These are phyloP conservation scores for Cercophora scortea DNA, from an alignment of 495 filamentous ascomycete genomes.

Conservation along the genomic window DNA sequence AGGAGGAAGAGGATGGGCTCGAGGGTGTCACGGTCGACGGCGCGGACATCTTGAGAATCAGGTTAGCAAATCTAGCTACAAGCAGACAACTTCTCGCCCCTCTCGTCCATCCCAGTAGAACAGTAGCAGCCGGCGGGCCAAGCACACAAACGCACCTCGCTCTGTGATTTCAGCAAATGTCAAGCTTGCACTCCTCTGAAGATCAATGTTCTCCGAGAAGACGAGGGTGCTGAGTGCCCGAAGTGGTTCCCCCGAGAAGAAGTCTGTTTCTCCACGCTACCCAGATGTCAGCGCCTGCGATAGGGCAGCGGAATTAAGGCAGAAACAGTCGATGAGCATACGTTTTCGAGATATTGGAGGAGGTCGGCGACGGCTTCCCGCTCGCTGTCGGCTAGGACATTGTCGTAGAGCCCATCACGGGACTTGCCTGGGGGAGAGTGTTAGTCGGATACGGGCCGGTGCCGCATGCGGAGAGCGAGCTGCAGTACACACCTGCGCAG, in stretches of 20 bases:
- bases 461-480: background rate
- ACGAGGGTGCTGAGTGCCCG: conserved; percentile 90
- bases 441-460: conserved; percentile 3
- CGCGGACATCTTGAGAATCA: conserved; percentile 69
- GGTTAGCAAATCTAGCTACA: conserved; percentile 9
- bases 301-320: background rate
- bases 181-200: conserved; percentile 93
- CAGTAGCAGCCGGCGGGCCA: too few relatives aligned
- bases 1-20: conserved; percentile 93
- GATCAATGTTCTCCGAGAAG: conserved; percentile 97
- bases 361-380: conserved; percentile 95
- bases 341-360: conserved; percentile 91
- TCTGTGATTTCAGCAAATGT: conserved; percentile 99
- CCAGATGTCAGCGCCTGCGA: conserved; percentile 9
- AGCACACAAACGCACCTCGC: conserved; percentile 57
- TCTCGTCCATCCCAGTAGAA: too few relatives aligned
- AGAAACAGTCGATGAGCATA: conserved; percentile 33
- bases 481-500: conserved; percentile 26
- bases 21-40: conserved; percentile 89
- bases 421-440: conserved; percentile 57
- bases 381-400: conserved; percentile 90
- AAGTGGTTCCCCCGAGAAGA: conserved; percentile 96
- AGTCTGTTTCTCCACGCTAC: conserved; percentile 89
- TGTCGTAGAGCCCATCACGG: conserved; percentile 91
- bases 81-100: background rate